These are phyloP conservation scores for Taphrina sp. DNA, from an alignment of 1,139 yeast genomes.

Conservation along the genomic window DNA sequence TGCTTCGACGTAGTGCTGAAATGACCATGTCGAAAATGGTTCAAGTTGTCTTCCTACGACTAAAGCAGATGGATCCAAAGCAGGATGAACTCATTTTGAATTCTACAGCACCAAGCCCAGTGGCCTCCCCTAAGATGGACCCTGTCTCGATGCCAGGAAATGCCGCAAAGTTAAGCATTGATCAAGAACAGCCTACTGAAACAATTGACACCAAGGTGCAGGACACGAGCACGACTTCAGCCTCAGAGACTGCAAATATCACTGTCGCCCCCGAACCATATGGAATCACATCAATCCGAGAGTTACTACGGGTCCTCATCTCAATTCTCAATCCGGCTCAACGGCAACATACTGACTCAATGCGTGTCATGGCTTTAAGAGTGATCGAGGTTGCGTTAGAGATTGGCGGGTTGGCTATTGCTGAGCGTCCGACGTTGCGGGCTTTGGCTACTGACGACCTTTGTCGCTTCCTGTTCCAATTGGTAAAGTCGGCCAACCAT, in stretches of 20 bases:
- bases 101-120: conserved; percentile 25
- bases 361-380: conserved; percentile 77
- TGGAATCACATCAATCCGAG: conserved; percentile 67
- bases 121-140: conserved; percentile 4
- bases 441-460: conserved; percentile 72
- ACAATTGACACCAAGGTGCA: conserved; percentile 18
- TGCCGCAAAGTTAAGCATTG: conserved; percentile 38
- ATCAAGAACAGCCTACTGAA: conserved; percentile 13
- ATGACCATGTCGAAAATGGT: conserved; percentile 74
- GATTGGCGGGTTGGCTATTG: conserved; percentile 68
- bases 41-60: conserved; percentile 61
- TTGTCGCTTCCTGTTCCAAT: conserved; percentile 76
- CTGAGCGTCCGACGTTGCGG: conserved; percentile 65
- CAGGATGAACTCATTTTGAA: conserved; percentile 15
- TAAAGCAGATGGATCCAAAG: conserved; percentile 45
- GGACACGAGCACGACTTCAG: conserved; percentile 9
- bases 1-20: conserved; percentile 85
- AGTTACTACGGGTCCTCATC: conserved; percentile 70
- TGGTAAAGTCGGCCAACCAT: conserved; percentile 68
- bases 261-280: conserved; percentile 49
- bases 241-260: too few species aligned
- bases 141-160: conserved; percentile 17
- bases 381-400: conserved; percentile 78
- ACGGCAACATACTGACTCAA: conserved; percentile 80
- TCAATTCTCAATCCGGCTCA: conserved; percentile 83